Percentiles rank a stretch among this genome's conserved stretches.
These are phyloP conservation scores for Piloderma croceum DNA, from an alignment of 768 basidiomycete genomes.

Conservation along the genomic window DNA sequence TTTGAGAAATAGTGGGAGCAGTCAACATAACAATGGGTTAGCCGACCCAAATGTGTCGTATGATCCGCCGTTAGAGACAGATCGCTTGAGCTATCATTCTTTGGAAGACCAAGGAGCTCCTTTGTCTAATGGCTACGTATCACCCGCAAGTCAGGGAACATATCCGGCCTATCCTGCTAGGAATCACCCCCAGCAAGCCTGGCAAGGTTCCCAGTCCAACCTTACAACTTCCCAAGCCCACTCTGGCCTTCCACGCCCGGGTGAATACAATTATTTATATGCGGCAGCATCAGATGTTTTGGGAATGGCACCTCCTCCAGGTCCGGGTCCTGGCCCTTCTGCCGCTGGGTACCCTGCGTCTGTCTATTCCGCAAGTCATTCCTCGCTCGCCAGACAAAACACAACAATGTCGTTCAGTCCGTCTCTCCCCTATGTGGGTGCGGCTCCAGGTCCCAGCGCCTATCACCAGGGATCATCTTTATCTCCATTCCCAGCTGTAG, in stretches of 20 bases:
- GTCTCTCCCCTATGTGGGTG: slow-evolving; percentile 27
- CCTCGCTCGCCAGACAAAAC: slow-evolving; percentile 9
- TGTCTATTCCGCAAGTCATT: not conserved
- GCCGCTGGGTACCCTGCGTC: not conserved
- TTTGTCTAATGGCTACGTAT: slow-evolving; percentile 25
- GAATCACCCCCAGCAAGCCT: slow-evolving; percentile 12
- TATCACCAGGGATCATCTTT: not conserved
- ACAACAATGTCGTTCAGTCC: slow-evolving; percentile 26
- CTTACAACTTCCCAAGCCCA: too few relatives aligned
- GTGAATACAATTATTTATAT: slow-evolving; percentile 56
- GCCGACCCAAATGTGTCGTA: slow-evolving; percentile 17
- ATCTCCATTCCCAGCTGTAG: slow-evolving; percentile 1
- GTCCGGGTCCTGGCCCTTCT: slow-evolving; percentile 12
- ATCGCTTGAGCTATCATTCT: slow-evolving; percentile 32
- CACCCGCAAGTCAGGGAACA: slow-evolving; percentile 16
- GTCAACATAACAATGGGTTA: slow-evolving; percentile 25
- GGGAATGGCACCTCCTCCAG: slow-evolving; percentile 66
- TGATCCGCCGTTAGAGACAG: slow-evolving; percentile 27
- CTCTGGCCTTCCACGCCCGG: slow-evolving; percentile 28
- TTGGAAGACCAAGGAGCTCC: slow-evolving; percentile 31
- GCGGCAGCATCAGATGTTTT: slow-evolving; percentile 76
- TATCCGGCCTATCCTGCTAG: slow-evolving; percentile 15
- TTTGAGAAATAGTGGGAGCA: slow-evolving; percentile 29
- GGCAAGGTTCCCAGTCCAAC: slow-evolving; percentile 12
- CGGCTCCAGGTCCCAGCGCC: slow-evolving; percentile 16